A percentile compares a stretch with the other conserved stretches of the same genome.
Conservation (phyloP, 257 asterid species). For the Pogostemon cablin region DNA sequence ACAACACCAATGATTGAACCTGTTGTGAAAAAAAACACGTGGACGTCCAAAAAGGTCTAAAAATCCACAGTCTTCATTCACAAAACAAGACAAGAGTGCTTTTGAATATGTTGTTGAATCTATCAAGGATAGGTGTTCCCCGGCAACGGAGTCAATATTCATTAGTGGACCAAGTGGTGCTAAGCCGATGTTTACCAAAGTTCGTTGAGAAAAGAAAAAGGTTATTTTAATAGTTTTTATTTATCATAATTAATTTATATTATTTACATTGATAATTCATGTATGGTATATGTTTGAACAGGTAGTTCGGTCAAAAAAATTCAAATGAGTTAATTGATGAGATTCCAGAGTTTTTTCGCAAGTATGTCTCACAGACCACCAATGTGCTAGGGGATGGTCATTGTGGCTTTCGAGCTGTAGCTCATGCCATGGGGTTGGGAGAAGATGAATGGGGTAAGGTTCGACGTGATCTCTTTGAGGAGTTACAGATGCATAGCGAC, state of each 20-base stretch:
- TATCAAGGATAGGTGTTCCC: background rate
- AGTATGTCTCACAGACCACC: background rate
- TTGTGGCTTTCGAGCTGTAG: background rate
- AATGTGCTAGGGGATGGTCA: background rate
- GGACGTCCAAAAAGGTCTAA: background rate
- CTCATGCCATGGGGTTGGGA: too few relatives aligned
- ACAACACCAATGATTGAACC: background rate
- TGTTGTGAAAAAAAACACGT: background rate
- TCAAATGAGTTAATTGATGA: background rate
- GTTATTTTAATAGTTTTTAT: background rate
- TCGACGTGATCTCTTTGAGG: background rate
- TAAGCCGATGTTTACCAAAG: background rate
- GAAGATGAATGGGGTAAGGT: background rate
- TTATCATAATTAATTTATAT: too few relatives aligned
- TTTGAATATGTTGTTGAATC: background rate
- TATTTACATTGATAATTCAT: too few relatives aligned
- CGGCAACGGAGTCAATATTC: too few relatives aligned
- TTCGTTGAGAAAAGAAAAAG: too few relatives aligned
- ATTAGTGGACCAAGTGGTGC: background rate
- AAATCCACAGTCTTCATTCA: background rate
- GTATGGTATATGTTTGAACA: background rate
- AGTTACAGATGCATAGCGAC: background rate
- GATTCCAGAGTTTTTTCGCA: background rate
- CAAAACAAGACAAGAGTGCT: background rate
- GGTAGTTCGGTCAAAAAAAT: background rate